A percentile compares a stretch with the other conserved stretches of the same genome.
phyloP scores from a whole-genome alignment of 345 rosid species.

The Pseudoturritis turrita region DNA sequence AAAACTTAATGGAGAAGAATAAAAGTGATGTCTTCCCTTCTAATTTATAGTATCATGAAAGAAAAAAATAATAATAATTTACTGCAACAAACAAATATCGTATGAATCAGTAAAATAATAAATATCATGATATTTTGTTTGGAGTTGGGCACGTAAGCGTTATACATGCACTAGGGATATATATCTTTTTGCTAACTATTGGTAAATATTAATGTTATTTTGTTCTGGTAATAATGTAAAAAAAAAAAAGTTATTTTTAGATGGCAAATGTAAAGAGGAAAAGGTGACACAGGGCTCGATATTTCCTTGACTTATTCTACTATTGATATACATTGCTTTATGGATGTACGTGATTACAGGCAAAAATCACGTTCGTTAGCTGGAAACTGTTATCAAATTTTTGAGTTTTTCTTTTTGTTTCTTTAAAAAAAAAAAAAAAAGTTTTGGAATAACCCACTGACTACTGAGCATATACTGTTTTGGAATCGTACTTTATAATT shows the following conservation, averaged over 20 bases:
- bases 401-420: neutral
- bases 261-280: slow-evolving; percentile 4
- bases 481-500: neutral
- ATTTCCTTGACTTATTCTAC: slow-evolving; percentile 26
- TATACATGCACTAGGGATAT: slow-evolving; percentile 16
- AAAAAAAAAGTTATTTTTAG: slow-evolving; percentile 21
- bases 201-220: neutral
- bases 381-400: slow-evolving; percentile 14
- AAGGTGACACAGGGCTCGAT: slow-evolving; percentile 26
- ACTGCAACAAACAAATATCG: slow-evolving; percentile 10
- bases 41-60: slow-evolving; percentile 13
- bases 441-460: slow-evolving; percentile 3
- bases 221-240: neutral
- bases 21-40: neutral
- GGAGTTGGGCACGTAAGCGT: slow-evolving; percentile 25
- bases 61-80: neutral
- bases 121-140: slow-evolving; percentile 25
- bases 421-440: no score
- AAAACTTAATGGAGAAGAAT: slow-evolving; percentile 1
- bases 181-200: neutral
- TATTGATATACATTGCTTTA: slow-evolving; percentile 27
- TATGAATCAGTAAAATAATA: slow-evolving; percentile 12
- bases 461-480: slow-evolving; percentile 14
- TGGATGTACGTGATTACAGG: slow-evolving; percentile 37
- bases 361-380: slow-evolving; percentile 26